Evolutionary conservation across 1,139 yeast species (phyloP), one percentile per base, ranked within the genome.

Genomic region (Suhomyces chickasaworum): DNA sequence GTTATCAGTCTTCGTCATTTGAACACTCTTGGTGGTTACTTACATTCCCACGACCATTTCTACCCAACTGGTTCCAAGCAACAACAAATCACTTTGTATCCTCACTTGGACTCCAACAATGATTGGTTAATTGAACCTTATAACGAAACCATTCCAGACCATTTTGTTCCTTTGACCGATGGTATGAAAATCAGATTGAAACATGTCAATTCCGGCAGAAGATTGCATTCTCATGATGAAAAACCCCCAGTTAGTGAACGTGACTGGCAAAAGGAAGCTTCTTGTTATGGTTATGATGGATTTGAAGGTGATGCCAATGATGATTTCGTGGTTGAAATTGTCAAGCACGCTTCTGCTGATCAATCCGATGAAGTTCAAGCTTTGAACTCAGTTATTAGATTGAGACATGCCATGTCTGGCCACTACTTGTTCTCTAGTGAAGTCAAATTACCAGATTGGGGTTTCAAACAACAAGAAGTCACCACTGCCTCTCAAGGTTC

Each of bases 221-320:
- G 99, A 71, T 79, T 95, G 61, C 99, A 95, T 68, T 88, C 98
- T 22, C 99, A 95, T 64, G 98, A 93, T 65, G 88, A 89, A 64
- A 86, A 95, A 63, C 91, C 98, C 21, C 96, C 97, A 16, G 96
- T 91, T 22, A 78, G 91, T 52, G 91, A 86, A 63, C 84, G 85
- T 57, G 99, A 93, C 62, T 95, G 97, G 95, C 96, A 90, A 71
- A 89, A 89, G 68, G 99, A 95, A 72, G 96, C 83, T 22, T 83
- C 96, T 15, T 83, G 89, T 65, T 95, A 95, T 63, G 99, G 99
- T 16, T 88, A 69, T 62, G 89, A 86, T 42, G 97, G 95, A 5
- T 95, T 93, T 60, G 83, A 66, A 17, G 99, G 99, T 62, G 99
- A 95, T 71, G 89, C 91, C 53, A 95, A 95, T 68, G 99, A 95